phyloP scores from a whole-genome alignment of 2,329 filamentous ascomycete genomes.

The Pestalotiopsis sp. region DNA sequence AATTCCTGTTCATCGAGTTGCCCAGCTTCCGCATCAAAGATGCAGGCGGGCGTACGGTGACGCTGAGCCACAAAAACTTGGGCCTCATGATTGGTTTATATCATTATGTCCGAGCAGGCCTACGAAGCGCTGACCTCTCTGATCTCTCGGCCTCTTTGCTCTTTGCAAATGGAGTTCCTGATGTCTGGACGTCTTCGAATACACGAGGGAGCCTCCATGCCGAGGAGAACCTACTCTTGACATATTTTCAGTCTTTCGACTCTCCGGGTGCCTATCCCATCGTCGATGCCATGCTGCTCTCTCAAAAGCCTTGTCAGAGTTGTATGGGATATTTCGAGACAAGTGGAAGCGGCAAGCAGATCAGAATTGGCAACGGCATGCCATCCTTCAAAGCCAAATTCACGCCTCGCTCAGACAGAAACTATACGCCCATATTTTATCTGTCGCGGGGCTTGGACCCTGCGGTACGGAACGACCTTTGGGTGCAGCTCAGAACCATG shows the following conservation, averaged over 20 bases:
- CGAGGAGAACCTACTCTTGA: conserved; percentile 32
- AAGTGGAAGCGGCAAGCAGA: conserved; percentile 27
- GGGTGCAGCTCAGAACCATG: conserved; percentile 29
- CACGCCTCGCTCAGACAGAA: conserved; percentile 30
- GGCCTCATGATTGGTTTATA: conserved; percentile 26
- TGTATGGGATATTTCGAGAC: conserved; percentile 31
- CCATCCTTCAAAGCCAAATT: conserved; percentile 31
- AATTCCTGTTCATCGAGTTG: conserved; percentile 34
- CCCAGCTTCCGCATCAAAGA: conserved; percentile 32
- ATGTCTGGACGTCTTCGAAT: conserved; percentile 27
- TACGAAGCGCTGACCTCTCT: conserved; percentile 23
- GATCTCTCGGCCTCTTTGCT: conserved; percentile 29
- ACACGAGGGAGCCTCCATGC: conserved; percentile 23
- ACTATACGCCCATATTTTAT: conserved; percentile 33
- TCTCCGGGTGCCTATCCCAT: conserved; percentile 33
- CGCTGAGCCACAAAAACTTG: conserved; percentile 24
- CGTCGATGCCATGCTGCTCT: conserved; percentile 30
- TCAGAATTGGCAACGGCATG: conserved; percentile 22
- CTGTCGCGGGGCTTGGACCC: conserved; percentile 25
- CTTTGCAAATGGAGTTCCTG: conserved; percentile 31
- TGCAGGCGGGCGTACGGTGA: conserved; percentile 24
- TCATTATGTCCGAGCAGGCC: conserved; percentile 28
- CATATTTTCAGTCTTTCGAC: conserved; percentile 32
- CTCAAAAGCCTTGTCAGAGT: conserved; percentile 28
- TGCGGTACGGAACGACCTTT: conserved; percentile 20